Percentiles rank a stretch among this genome's conserved stretches.
Conservation (phyloP, 805 yeast genomes). For the Wickerhamiella siamensis region DNA sequence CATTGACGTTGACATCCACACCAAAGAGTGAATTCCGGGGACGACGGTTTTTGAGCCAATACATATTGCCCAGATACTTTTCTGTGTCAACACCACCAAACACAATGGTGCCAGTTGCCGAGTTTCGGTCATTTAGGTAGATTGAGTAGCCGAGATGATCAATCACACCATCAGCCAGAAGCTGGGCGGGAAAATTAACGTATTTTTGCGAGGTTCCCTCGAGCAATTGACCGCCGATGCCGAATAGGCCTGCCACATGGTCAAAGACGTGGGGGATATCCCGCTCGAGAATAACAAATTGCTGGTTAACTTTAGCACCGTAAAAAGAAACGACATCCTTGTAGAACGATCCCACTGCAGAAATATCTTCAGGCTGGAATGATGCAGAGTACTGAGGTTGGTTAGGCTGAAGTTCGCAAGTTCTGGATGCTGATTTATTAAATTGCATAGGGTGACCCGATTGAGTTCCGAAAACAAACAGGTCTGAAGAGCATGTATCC, state of each 20-base stretch:
- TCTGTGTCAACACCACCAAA: conserved; percentile 61
- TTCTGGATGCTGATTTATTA: conserved; percentile 15
- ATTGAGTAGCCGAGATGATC: conserved; percentile 30
- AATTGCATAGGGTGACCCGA: conserved; percentile 9
- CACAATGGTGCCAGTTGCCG: conserved; percentile 34
- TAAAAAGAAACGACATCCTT: conserved; percentile 43
- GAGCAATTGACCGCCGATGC: conserved; percentile 22
- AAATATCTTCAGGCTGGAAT: conserved; percentile 7
- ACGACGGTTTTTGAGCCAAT: conserved; percentile 2
- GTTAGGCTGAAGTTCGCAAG: conserved; percentile 9
- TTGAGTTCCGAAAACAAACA: conserved; percentile 46
- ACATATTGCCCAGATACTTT: conserved; percentile 38
- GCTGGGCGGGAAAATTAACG: conserved; percentile 18
- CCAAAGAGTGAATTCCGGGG: conserved; percentile 2
- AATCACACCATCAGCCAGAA: conserved; percentile 27
- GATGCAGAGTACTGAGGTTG: conserved; percentile 3
- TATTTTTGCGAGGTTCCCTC: conserved; percentile 19
- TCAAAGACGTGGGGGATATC: conserved; percentile 46
- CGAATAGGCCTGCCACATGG: conserved; percentile 18
- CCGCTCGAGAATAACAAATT: conserved; percentile 58
- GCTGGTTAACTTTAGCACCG: conserved; percentile 34
- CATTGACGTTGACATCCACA: conserved; percentile 11
- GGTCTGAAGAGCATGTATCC: conserved; percentile 62
- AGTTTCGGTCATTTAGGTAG: conserved; percentile 14
- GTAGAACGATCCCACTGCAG: conserved; percentile 42